Evolutionary conservation across 2,329 filamentous ascomycete species (phyloP).

Genomic region (Aspergillus candidus): DNA sequence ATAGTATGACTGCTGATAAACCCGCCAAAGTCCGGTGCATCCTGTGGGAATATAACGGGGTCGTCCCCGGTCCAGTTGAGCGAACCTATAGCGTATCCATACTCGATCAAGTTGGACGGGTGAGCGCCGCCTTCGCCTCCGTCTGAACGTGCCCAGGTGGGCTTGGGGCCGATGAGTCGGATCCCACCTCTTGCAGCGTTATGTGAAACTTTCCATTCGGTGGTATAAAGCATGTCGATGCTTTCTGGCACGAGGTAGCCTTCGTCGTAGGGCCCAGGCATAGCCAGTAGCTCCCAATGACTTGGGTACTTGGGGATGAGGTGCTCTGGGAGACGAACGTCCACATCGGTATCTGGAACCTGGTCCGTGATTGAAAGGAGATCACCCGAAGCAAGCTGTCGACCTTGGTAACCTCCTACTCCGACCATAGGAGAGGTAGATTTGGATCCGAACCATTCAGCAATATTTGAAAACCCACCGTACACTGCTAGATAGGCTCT

Average conservation of each 20-base stretch:
- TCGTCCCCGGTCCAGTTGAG: conserved; percentile 59
- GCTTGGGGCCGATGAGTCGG: conserved; percentile 53
- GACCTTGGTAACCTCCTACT: conserved; percentile 56
- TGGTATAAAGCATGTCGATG: conserved; percentile 52
- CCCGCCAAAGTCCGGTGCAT: conserved; percentile 56
- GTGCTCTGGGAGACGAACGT: conserved; percentile 38
- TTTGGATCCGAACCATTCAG: conserved; percentile 55
- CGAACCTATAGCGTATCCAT: conserved; percentile 54
- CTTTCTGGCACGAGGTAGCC: conserved; percentile 49
- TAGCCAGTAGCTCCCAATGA: conserved; percentile 49
- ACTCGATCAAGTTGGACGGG: conserved; percentile 54
- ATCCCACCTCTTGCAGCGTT: conserved; percentile 57
- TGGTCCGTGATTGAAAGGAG: conserved; percentile 43
- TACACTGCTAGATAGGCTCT: conserved; percentile 54
- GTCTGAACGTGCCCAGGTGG: conserved; percentile 53
- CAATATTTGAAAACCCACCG: conserved; percentile 50
- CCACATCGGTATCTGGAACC: conserved; percentile 26
- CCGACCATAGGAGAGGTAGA: conserved; percentile 53
- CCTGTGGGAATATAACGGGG: conserved; percentile 54
- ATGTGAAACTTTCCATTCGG: conserved; percentile 56
- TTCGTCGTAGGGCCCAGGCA: conserved; percentile 53
- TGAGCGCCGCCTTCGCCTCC: conserved; percentile 60
- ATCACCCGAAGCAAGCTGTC: conserved; percentile 51
- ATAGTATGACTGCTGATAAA: conserved; percentile 54
- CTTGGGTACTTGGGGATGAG: conserved; percentile 46